Base-by-base conservation (phyloP, 345 rosid genomes). In the Lepidium sativum region DNA sequence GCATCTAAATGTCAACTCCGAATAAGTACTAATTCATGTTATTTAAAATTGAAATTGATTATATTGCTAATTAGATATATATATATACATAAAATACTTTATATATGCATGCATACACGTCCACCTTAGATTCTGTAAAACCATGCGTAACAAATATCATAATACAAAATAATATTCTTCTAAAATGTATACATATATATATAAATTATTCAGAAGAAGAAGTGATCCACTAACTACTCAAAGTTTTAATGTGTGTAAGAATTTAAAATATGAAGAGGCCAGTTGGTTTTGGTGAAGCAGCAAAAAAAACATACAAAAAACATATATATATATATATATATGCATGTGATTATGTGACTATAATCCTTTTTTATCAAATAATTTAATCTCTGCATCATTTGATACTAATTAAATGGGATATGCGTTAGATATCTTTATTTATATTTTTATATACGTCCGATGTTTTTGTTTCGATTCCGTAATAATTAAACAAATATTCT, bases 361-460 rank as follows among this genome's bases (percentile, higher is more conserved):
- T 14, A 27, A 37, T 47, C 37, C 48, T 2, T 3, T 31, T 67
- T 21, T 67, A 57, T 57, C 17, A 47, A 47, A 68, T 47, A 34
- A 38, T 37, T 27, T 47, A 38, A 13, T n/a, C 20, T 21, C 3
- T 38, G 65, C 58, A 68, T 58, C 65, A 68, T 68, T 58, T n/a
- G 72, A 13, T 45, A 50, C 65, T 65, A 48, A 25, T 48, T 57
- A 47, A 68, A 45, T 48, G 64, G 64, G 62, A 54, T 57, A 68
- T 59, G 63, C 63, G 52, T 59, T 49, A 27, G 57, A 68, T 57
- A 68, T 68, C 41, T 16, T 27, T 47, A 16, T 15, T 45, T 23
- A 23, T 54, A n/a, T n/a, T n/a, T n/a, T 9, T 43, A 66, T 14
- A 66, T 14, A 10, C 53, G 32, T 54, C 70, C 34, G 43, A 42